Evolutionary conservation across 1,139 yeast species (phyloP).

Genomic region (Hyphopichia buzzinii): DNA sequence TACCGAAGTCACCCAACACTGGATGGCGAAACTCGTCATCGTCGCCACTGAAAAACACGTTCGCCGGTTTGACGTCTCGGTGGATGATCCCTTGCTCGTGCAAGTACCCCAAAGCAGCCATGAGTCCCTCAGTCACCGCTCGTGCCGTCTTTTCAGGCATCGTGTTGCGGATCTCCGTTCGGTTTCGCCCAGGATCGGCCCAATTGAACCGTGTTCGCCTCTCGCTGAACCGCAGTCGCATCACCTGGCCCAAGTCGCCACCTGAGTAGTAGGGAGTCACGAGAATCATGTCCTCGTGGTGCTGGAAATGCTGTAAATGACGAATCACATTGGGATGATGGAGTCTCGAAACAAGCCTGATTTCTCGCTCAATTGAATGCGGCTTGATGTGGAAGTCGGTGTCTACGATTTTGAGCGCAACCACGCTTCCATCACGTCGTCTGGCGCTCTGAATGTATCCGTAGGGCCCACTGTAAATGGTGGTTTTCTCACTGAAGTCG

Average conservation of each 20-base stretch:
- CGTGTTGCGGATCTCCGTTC: conserved; percentile 10
- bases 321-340: conserved; percentile 21
- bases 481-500: conserved; percentile 17
- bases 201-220: conserved; percentile 21
- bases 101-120: conserved; percentile 21
- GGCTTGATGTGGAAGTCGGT: conserved; percentile 37
- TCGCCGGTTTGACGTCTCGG: conserved; percentile 83
- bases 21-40: conserved; percentile 28
- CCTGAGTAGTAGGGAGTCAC: conserved; percentile 32
- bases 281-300: conserved; percentile 33
- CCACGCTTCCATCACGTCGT: conserved; percentile 9
- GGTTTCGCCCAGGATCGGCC: conserved; percentile 16
- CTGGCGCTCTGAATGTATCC: conserved; percentile 32
- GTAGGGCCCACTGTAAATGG: conserved; percentile 35
- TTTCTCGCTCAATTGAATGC: conserved; percentile 36
- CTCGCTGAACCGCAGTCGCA: conserved; percentile 15
- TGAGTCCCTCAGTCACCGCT: conserved; percentile 18
- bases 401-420: conserved; percentile 42
- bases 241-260: conserved; percentile 23
- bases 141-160: conserved; percentile 14
- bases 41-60: conserved; percentile 50
- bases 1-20: conserved; percentile 77
- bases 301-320: conserved; percentile 18
- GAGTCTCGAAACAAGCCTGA: conserved; percentile 23
- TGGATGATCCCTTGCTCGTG: conserved; percentile 68